Evolutionary conservation across 208 protist species (phyloP).

Genomic region (Crithidia thermophila): DNA sequence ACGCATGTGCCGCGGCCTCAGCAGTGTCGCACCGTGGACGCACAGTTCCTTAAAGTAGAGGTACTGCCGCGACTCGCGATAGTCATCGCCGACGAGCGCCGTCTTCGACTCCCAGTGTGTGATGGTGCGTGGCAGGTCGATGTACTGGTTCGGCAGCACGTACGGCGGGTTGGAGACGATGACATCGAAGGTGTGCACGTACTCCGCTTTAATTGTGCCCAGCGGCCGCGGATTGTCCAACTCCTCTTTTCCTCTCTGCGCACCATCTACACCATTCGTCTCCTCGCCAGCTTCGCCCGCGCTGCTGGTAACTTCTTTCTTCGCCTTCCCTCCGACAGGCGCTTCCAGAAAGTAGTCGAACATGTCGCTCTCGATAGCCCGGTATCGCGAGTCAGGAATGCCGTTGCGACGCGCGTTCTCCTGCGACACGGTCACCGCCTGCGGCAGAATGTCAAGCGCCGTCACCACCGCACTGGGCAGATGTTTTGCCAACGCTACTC

Average conservation of each 20-base stretch:
- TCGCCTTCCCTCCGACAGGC: not conserved
- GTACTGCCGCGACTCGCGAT: slow-evolving; percentile 66
- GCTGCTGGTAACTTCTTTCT: not conserved
- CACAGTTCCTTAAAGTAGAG: slow-evolving; percentile 89
- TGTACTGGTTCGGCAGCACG: slow-evolving; percentile 81
- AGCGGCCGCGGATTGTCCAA: too few species aligned
- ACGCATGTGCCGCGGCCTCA: slow-evolving; percentile 56
- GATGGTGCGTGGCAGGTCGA: slow-evolving; percentile 55
- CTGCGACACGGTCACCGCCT: slow-evolving; percentile 46
- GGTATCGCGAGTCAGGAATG: slow-evolving; percentile 48
- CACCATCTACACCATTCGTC: not conserved
- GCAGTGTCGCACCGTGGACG: slow-evolving; percentile 54
- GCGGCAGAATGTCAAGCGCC: slow-evolving; percentile 66
- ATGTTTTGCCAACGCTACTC: slow-evolving; percentile 82
- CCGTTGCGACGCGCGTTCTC: slow-evolving; percentile 70
- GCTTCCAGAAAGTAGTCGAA: slow-evolving; percentile 60
- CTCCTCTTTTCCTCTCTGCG: not conserved
- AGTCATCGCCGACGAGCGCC: slow-evolving; percentile 83
- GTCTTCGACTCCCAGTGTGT: slow-evolving; percentile 81
- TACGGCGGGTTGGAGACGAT: slow-evolving; percentile 91
- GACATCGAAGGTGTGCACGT: slow-evolving; percentile 66
- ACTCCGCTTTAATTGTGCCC: slow-evolving; percentile 3
- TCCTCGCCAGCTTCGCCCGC: not conserved
- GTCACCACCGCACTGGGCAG: slow-evolving; percentile 49
- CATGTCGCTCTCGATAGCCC: slow-evolving; percentile 73